Evolutionary conservation across 257 asterid genomes (phyloP), one percentile per base, ranked within the genome.

Genomic region (Nicotiana attenuata): DNA sequence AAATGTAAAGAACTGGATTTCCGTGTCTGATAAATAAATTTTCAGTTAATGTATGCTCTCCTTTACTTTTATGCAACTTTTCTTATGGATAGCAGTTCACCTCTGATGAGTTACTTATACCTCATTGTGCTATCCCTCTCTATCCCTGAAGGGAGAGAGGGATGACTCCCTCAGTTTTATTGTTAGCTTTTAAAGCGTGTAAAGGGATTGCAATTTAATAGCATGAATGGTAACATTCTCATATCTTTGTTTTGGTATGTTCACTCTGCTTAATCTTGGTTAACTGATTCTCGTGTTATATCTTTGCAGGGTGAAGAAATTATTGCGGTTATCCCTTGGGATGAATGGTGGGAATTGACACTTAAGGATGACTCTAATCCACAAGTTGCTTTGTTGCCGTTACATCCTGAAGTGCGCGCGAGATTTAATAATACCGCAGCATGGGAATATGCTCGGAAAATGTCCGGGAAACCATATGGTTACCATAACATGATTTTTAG

Each of bases 401-500:
- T 96, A 65, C 98, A 94, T 87, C 97, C 98, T 11, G 93, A 94
- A 69, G 84, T 94, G 83, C 97, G 98, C 35, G 90, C 92, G n/a
- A 88, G 89, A 83, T 93, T 94, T 82, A 94, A 96, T 80, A 82
- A 84, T 76, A 89, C 89, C 60, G 98, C 98, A 81, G 98, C 98
- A 41, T 96, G 98, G 98, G 96, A 94, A 80, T 96, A 91, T 90
- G 96, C 92, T 77, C 87, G 93, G 80, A 88, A 88, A 89, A 96
- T 96, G 99, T 88, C 93, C 29, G 98, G 99, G 81, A 94, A 96
- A 87, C 98, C 99, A 63, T 96, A 96, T 84, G 99, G 98, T 86
- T 96, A 94, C 81, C 99, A 96, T 87, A 96, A 96, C 93, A 94
- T 96, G 98, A 96, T 96, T 83, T 96, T 96, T 88, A 96, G 99